Evolutionary conservation across 2,329 filamentous ascomycete species (phyloP), one percentile per base, ranked within the genome.

Genomic region (Waltergamsia citrina): DNA sequence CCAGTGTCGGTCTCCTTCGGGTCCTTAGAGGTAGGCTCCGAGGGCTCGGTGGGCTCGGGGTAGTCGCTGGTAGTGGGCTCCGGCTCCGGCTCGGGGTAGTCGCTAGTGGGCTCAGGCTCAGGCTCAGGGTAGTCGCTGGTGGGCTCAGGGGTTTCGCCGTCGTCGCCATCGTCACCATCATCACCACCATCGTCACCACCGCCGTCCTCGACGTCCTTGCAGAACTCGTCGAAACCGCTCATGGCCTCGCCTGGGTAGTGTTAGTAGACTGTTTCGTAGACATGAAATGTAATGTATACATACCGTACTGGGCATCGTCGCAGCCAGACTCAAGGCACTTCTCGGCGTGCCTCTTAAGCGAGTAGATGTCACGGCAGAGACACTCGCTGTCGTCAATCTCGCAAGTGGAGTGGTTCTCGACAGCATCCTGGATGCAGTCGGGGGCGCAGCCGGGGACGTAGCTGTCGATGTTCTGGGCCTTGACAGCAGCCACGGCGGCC

Each of bases 351-450:
- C 23, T 27, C 35, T 37, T 37, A 8, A 37, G 35, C 11, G 35
- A 37, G 35, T 37, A 37, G 12, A 33, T 37, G 35, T 37, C 35
- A 19, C 16, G 23, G 35, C 35, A 37, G 35, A 37, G 16, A 20
- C 35, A 37, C 7, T 22, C 25, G 30, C 30, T 20, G 26, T 37
- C 35, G 24, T 18, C 19, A 12, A 15, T 10, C 6, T 37, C 30
- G 30, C 35, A 37, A 19, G 35, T 37, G 17, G 35, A 37, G 30
- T 37, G 36, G 15, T 32, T 23, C 15, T 36, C 37, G 2, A 45
- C 35, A 2, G 42, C 41, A 23, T 38, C 22, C 25, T 43, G 34
- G 15, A 42, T 38, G 14, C 29, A 36, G 14, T 34, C 25, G 24
- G 31, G 30, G 15, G 35, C 35, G 30, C 35, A 37, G 23, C 18